Conservation (phyloP, 2,329 filamentous ascomycete species). For the Calonectria naviculata region DNA sequence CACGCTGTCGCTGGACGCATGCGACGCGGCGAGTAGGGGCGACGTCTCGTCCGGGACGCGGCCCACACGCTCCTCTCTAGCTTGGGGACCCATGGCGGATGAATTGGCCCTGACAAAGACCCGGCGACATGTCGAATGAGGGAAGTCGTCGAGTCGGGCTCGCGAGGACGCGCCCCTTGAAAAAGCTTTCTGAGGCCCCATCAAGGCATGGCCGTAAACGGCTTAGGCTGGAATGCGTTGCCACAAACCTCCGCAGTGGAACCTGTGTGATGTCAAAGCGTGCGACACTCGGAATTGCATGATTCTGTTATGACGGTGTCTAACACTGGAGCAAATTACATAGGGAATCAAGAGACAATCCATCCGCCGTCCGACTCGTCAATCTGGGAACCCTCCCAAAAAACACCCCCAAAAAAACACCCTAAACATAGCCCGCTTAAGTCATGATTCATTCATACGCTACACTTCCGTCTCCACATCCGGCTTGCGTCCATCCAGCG, state of each 20-base stretch:
- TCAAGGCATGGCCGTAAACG: not conserved
- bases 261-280: not conserved
- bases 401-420: not conserved
- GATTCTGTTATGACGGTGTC: not conserved
- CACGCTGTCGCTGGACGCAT: not conserved
- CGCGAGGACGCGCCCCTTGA: not conserved
- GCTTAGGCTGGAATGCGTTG: not conserved
- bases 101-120: not conserved
- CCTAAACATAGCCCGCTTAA: not conserved
- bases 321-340: not conserved
- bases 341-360: not conserved
- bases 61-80: not conserved
- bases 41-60: not conserved
- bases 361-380: not conserved
- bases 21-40: not conserved
- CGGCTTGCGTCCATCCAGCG: constrained; percentile 83
- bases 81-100: not conserved
- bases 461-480: constrained; percentile 85
- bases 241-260: not conserved
- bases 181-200: not conserved
- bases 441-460: not conserved
- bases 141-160: not conserved
- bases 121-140: not conserved
- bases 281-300: not conserved
- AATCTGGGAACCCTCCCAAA: not conserved